phyloP scores from a whole-genome alignment of 148 eudicot species.

The Cornus suecica region DNA sequence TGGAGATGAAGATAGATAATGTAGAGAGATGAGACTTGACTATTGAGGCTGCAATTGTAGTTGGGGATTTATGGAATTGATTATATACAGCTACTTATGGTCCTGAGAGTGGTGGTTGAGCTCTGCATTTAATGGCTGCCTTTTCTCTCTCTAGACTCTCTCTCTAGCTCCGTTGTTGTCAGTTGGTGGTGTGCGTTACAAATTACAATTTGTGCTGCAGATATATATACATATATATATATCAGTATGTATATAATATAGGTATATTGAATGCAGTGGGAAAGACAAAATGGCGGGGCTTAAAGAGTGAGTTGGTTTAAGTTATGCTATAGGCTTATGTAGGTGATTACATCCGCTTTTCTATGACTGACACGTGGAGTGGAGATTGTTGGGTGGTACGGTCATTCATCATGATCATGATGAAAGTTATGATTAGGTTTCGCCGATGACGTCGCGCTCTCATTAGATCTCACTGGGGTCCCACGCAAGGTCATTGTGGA shows the following conservation, averaged over 20 bases:
- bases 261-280: slow-evolving; percentile 19
- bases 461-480: not conserved
- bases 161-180: not conserved
- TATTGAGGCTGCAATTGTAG: not conserved
- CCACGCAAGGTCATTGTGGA: not conserved
- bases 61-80: not conserved
- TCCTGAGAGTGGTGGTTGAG: slow-evolving; percentile 18
- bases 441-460: not conserved
- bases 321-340: not conserved
- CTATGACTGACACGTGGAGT: not conserved
- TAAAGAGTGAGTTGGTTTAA: not conserved
- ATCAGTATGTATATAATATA: too few relatives aligned
- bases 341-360: not conserved
- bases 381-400: not conserved
- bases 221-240: too few relatives aligned
- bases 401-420: not conserved
- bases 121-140: slow-evolving; percentile 22
- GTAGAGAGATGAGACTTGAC: not conserved
- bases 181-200: not conserved
- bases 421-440: too few relatives aligned
- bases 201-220: not conserved
- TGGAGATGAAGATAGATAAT: not conserved
- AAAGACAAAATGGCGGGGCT: slow-evolving; percentile 24
- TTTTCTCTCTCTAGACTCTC: not conserved
- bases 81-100: not conserved